phyloP scores from a whole-genome alignment of 2,329 filamentous ascomycete species.

The Cladosporium sp. region DNA sequence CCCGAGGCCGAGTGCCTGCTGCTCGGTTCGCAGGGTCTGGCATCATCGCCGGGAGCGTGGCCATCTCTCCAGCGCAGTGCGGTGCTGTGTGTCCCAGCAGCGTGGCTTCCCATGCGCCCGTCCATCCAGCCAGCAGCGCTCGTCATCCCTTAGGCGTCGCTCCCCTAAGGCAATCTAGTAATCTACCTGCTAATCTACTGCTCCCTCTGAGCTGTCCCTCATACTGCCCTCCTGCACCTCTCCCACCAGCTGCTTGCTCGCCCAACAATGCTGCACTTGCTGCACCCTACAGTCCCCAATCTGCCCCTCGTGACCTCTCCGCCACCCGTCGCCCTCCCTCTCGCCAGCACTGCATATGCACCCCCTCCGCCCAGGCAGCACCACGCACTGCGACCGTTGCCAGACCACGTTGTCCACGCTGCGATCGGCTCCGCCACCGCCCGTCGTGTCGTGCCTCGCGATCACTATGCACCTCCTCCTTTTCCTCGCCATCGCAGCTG shows the following conservation, averaged over 20 bases:
- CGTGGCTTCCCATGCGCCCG: too few species aligned
- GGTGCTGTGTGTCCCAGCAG: too few species aligned
- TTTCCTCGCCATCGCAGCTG: slow-evolving; percentile 6
- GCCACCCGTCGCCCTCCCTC: not conserved
- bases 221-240: too few species aligned
- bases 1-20: not conserved
- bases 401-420: slow-evolving; percentile 4
- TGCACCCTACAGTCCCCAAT: not conserved
- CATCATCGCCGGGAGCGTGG: too few species aligned
- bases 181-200: too few species aligned
- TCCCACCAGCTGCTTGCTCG: not conserved
- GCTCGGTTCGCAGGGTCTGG: not conserved
- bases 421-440: slow-evolving; percentile 4
- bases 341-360: slow-evolving; percentile 3
- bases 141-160: too few species aligned
- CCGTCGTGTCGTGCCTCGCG: not conserved
- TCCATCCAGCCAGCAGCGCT: too few species aligned
- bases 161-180: too few species aligned
- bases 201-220: too few species aligned
- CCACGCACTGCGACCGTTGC: not conserved
- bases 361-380: not conserved
- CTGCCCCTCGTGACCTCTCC: not conserved
- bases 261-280: not conserved
- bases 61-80: too few species aligned
- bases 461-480: not conserved